phyloP scores from a whole-genome alignment of 257 asterid genomes.

The Leonotis leonurus region DNA sequence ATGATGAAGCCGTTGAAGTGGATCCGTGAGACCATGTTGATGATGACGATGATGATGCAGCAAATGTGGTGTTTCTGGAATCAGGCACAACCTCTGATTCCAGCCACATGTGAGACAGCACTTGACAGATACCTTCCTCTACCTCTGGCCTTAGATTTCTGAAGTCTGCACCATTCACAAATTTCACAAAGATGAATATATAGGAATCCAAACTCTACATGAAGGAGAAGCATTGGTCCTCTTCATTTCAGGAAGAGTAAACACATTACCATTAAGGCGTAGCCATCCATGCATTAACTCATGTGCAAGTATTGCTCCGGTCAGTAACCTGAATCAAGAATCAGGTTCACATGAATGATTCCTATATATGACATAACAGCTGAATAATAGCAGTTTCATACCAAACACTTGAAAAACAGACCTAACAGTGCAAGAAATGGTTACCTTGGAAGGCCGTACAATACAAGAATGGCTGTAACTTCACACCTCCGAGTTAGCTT shows the following conservation, averaged over 20 bases:
- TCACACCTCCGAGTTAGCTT: conserved; percentile 79
- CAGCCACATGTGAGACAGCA: conserved; percentile 86
- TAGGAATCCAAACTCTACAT: background rate
- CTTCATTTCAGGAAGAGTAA: background rate
- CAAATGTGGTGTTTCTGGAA: conserved; percentile 23
- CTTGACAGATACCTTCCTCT: conserved; percentile 98
- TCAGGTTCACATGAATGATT: too few relatives aligned
- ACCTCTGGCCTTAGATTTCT: conserved; percentile 68
- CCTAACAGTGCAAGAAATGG: too few relatives aligned
- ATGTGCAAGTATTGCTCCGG: conserved; percentile 96
- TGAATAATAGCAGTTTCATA: too few relatives aligned
- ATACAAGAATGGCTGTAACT: conserved; percentile 91
- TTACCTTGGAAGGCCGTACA: conserved; percentile 98
- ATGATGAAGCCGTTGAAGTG: conserved; percentile 20
- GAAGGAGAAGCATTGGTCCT: background rate
- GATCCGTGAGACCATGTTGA: conserved; percentile 38
- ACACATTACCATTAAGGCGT: conserved; percentile 70
- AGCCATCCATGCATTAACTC: conserved; percentile 99
- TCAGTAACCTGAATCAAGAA: conserved; percentile 58
- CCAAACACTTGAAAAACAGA: too few relatives aligned
- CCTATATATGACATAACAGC: too few relatives aligned
- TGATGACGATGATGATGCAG: conserved; percentile 38
- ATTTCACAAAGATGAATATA: background rate
- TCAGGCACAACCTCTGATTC: conserved; percentile 75
- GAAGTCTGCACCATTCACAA: conserved; percentile 38